Evolutionary conservation across 2,329 filamentous ascomycete species (phyloP).

Genomic region (Malbranchea zuffiana): DNA sequence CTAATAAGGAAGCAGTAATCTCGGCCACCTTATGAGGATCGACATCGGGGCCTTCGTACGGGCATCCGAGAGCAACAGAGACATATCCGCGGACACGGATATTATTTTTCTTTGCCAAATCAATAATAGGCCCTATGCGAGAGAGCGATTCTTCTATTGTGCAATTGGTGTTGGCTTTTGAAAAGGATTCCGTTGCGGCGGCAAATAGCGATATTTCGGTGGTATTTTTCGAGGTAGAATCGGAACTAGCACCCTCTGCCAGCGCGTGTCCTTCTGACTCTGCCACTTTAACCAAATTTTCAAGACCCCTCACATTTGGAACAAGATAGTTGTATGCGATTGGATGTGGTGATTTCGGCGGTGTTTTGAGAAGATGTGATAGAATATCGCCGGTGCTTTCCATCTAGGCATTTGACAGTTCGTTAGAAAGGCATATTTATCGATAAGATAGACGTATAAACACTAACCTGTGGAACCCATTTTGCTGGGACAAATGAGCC

Average conservation of each 20-base stretch:
- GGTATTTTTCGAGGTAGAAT: slow-evolving; percentile 26
- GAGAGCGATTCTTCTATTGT: slow-evolving; percentile 51
- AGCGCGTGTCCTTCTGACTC: slow-evolving; percentile 29
- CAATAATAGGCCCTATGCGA: slow-evolving; percentile 48
- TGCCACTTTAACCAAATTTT: slow-evolving; percentile 48
- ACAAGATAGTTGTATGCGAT: slow-evolving; percentile 57
- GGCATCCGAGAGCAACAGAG: slow-evolving; percentile 53
- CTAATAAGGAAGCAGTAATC: slow-evolving; percentile 48
- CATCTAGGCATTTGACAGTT: slow-evolving; percentile 39
- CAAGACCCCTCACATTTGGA: slow-evolving; percentile 51
- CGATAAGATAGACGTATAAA: not conserved
- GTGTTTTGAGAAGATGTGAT: slow-evolving; percentile 40
- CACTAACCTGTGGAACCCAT: slow-evolving; percentile 43
- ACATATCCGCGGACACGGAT: slow-evolving; percentile 55
- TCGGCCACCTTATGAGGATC: slow-evolving; percentile 50
- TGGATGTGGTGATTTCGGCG: slow-evolving; percentile 40
- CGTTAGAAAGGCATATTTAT: not conserved
- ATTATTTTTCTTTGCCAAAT: slow-evolving; percentile 44
- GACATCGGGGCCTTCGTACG: slow-evolving; percentile 54
- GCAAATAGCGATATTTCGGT: slow-evolving; percentile 54
- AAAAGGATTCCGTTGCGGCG: slow-evolving; percentile 54
- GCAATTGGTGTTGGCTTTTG: slow-evolving; percentile 56
- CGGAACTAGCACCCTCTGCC: slow-evolving; percentile 15
- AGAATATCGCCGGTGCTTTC: slow-evolving; percentile 53
- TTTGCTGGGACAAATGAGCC: slow-evolving; percentile 45